These are phyloP conservation scores for Stevia rebaudiana DNA, from an alignment of 140 eudicot species.

Conservation along the genomic window DNA sequence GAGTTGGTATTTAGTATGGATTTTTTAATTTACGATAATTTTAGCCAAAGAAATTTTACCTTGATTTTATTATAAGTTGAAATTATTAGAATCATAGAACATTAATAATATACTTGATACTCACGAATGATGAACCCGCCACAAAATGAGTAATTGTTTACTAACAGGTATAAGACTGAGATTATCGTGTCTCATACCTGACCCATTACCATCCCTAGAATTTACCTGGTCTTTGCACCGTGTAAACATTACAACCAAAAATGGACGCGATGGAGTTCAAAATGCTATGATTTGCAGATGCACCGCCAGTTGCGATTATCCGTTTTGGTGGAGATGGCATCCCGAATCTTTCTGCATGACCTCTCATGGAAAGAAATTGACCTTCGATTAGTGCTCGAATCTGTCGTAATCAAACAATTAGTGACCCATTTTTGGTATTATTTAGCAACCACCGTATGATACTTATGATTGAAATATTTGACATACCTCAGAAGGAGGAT, in stretches of 20 bases:
- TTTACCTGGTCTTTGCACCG: constrained; percentile 73
- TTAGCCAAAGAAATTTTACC: too few relatives aligned
- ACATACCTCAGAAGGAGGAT: constrained; percentile 69
- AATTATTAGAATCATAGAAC: too few relatives aligned
- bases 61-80: too few relatives aligned
- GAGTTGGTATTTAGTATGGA: too few relatives aligned
- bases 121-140: too few relatives aligned
- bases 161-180: too few relatives aligned
- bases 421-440: background rate
- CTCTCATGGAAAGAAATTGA: constrained; percentile 83
- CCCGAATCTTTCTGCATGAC: constrained; percentile 80
- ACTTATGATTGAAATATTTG: background rate
- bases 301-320: constrained; percentile 93
- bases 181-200: too few relatives aligned
- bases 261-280: constrained; percentile 58
- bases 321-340: constrained; percentile 93
- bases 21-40: too few relatives aligned
- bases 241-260: constrained; percentile 74
- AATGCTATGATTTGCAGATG: constrained; percentile 69
- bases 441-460: background rate
- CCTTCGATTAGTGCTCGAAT: constrained; percentile 86
- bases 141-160: too few relatives aligned
- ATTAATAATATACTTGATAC: too few relatives aligned
- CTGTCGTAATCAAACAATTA: constrained; percentile 29
- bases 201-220: background rate